Conservation (phyloP, 805 yeast species). For the Danielozyma ontarioensis region DNA sequence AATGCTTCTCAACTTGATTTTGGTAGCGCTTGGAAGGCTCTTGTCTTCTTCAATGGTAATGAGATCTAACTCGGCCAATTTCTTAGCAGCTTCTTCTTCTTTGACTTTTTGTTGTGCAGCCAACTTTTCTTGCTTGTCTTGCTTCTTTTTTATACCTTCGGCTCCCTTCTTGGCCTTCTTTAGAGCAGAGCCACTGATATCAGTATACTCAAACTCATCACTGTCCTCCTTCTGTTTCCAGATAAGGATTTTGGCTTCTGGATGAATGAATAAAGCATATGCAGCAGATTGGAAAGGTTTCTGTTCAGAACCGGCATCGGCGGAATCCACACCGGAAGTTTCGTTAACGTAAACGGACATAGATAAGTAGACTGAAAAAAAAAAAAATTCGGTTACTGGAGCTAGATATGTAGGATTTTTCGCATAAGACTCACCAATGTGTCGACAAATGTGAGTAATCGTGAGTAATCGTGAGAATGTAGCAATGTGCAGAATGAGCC, state of each 20-base stretch:
- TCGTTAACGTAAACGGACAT: slow-evolving; percentile 81
- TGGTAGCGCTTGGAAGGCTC: slow-evolving; percentile 63
- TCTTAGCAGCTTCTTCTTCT: slow-evolving; percentile 57
- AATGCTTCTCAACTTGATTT: slow-evolving; percentile 58
- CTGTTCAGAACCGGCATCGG: slow-evolving; percentile 59
- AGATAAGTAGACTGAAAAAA: background rate
- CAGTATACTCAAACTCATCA: slow-evolving; percentile 53
- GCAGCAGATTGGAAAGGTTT: slow-evolving; percentile 81
- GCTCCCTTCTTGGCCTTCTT: slow-evolving; percentile 97
- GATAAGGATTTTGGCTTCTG: slow-evolving; percentile 54
- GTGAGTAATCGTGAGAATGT: too few species aligned
- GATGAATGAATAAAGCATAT: slow-evolving; percentile 56
- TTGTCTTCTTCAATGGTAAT: slow-evolving; percentile 71
- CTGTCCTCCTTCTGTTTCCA: slow-evolving; percentile 56
- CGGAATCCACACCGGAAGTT: slow-evolving; percentile 59
- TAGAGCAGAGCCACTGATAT: slow-evolving; percentile 83
- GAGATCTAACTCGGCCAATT: slow-evolving; percentile 68
- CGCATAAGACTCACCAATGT: too few species aligned
- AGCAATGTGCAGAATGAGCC: background rate
- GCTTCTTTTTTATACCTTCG: slow-evolving; percentile 82
- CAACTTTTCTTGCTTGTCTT: slow-evolving; percentile 57
- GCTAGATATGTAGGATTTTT: too few species aligned
- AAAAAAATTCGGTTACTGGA: too few species aligned
- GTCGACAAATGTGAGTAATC: too few species aligned
- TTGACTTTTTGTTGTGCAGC: slow-evolving; percentile 58